A percentile compares a stretch with the other conserved stretches of the same genome.
These are phyloP conservation scores for Meyerozyma carpophila DNA, from an alignment of 1,139 yeast species.

Conservation along the genomic window DNA sequence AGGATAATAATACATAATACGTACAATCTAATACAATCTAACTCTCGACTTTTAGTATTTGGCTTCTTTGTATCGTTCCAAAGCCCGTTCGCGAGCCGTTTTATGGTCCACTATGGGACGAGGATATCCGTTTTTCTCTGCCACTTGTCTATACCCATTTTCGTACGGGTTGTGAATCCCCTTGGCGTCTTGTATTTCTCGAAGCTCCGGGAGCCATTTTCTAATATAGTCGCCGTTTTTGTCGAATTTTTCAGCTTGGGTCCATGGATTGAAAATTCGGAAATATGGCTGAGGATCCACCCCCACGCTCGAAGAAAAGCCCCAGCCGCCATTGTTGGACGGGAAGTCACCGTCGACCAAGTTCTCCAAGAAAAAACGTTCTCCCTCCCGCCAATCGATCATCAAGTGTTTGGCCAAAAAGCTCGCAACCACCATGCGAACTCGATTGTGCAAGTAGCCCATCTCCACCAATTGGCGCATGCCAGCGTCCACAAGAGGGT, in stretches of 20 bases:
- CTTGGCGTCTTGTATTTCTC: slow-evolving; percentile 19
- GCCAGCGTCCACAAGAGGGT: slow-evolving; percentile 52
- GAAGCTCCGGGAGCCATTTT: slow-evolving; percentile 47
- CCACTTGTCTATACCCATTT: slow-evolving; percentile 10
- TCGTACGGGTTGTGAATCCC: slow-evolving; percentile 35
- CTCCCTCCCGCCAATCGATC: slow-evolving; percentile 54
- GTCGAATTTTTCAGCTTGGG: slow-evolving; percentile 47
- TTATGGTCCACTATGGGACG: slow-evolving; percentile 37
- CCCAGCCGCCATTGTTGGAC: slow-evolving; percentile 57
- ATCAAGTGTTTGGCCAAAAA: slow-evolving; percentile 47
- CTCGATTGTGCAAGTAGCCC: slow-evolving; percentile 50
- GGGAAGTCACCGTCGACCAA: slow-evolving; percentile 50
- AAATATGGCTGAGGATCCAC: slow-evolving; percentile 54
- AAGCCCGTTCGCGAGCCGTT: slow-evolving; percentile 29
- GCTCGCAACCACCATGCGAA: slow-evolving; percentile 49
- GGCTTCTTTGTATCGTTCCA: slow-evolving; percentile 32
- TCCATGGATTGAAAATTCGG: slow-evolving; percentile 48
- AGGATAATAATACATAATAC: not conserved
- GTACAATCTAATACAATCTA: not conserved
- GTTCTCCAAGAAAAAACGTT: slow-evolving; percentile 42
- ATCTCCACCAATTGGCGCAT: slow-evolving; percentile 48
- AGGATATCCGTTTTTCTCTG: slow-evolving; percentile 31
- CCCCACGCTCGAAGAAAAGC: slow-evolving; percentile 46
- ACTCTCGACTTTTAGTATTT: slow-evolving; percentile 9
- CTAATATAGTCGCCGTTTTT: slow-evolving; percentile 40